Base-by-base conservation (phyloP, 805 yeast genomes). In the Kuraishia hungarica region DNA sequence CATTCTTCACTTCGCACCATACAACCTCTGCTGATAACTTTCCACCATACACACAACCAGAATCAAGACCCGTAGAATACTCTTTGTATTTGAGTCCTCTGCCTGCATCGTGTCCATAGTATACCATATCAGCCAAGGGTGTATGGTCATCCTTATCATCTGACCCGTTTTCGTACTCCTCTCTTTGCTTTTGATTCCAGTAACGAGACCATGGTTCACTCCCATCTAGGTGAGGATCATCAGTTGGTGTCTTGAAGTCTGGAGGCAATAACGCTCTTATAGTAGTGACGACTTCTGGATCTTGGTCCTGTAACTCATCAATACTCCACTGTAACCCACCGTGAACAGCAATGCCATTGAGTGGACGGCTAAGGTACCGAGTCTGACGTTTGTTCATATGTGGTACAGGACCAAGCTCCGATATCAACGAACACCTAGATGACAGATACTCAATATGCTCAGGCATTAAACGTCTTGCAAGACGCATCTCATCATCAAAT, bases 81-180 rank as follows among this genome's bases (percentile, higher is more conserved):
- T 79, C 78, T 59, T 79, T 78, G 52, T 84, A 59, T 55, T 79
- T 82, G 52, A 91, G 77, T 1, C 97, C 97, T 54, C 84, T 73
- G 55, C 82, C 75, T 2, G 97, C 96, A 65, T 89, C 96, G 65
- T 92, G 98, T 1, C 97, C 98, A 65, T 92, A 92, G 62, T 81
- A 82, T 2, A 89, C 90, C 22, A 77, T 69, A 2, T 61, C 59
- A 2, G 70, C 72, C 28, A 64, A 29, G 13, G 49, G 35, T 22
- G 29, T 21, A n/a, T 49, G 11, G 17, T 26, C 51, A 28, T 15
- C 20, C 43, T 48, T 43, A 8, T 7, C 20, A 15, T 23, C 51
- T 3, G 28, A 15, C 7, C 21, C 19, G 54, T 24, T 55, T n/a
- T 50, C 53, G 21, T 48, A 53, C 5, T 13, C 26, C 4, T n/a